phyloP scores from a whole-genome alignment of 305 asterid species.

The Petunia hybrid region DNA sequence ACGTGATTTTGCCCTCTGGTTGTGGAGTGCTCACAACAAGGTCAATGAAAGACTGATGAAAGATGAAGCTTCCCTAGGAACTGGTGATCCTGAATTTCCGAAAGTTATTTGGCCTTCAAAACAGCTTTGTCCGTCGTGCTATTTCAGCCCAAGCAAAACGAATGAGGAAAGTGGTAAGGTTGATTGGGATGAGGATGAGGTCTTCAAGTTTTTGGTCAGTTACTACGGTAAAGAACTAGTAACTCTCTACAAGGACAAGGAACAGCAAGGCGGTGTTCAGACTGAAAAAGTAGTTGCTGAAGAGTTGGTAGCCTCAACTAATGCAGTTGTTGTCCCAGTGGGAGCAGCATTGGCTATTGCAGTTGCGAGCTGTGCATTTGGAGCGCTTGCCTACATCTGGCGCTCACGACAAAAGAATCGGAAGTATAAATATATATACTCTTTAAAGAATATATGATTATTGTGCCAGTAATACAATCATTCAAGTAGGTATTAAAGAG shows the following conservation, averaged over 20 bases:
- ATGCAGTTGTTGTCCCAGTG: constrained; percentile 74
- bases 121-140: constrained; percentile 78
- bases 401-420: constrained; percentile 84
- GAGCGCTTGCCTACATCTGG: constrained; percentile 91
- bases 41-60: constrained; percentile 72
- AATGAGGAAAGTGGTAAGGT: constrained; percentile 32
- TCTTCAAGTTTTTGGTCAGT: constrained; percentile 59
- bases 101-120: constrained; percentile 74
- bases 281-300: constrained; percentile 40
- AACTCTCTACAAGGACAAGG: constrained; percentile 59
- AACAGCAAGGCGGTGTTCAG: constrained; percentile 41
- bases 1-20: constrained; percentile 73
- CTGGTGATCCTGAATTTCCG: constrained; percentile 75
- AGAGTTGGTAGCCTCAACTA: constrained; percentile 54
- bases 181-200: constrained; percentile 60
- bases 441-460: constrained; percentile 73
- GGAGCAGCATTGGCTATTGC: constrained; percentile 93
- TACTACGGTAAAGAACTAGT: constrained; percentile 68
- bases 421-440: constrained; percentile 81
- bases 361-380: constrained; percentile 88
- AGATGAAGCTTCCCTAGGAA: constrained; percentile 64
- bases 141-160: constrained; percentile 37
- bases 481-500: background rate
- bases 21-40: constrained; percentile 81
- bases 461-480: constrained; percentile 35